Conservation (phyloP, 1,284 basidiomycete genomes). For the Marasmius sp. region DNA sequence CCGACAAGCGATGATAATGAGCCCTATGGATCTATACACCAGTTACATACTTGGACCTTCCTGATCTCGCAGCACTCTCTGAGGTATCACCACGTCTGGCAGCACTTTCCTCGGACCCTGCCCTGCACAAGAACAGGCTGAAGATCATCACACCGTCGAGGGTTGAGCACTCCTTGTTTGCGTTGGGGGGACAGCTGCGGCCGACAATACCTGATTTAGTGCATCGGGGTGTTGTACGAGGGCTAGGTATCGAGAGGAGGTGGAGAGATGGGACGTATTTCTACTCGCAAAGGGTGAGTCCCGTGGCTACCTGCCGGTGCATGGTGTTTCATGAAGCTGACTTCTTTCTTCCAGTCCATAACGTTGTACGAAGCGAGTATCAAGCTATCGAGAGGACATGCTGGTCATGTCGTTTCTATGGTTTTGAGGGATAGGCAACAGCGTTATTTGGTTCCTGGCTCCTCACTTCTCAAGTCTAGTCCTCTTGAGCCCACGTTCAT, state of each 20-base stretch:
- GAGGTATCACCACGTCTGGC: constrained; percentile 45
- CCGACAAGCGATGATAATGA: constrained; percentile 9
- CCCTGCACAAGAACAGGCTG: constrained; percentile 59
- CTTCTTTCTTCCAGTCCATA: constrained; percentile 43
- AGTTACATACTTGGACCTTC: constrained; percentile 72
- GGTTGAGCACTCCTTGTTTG: constrained; percentile 63
- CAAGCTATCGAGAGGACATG: constrained; percentile 47
- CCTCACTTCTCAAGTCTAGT: constrained; percentile 15
- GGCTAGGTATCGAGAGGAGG: constrained; percentile 59
- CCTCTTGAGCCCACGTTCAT: constrained; percentile 24
- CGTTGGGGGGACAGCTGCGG: constrained; percentile 49
- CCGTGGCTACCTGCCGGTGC: constrained; percentile 5
- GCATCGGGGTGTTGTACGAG: constrained; percentile 65
- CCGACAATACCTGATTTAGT: constrained; percentile 66
- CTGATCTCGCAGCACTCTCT: constrained; percentile 58
- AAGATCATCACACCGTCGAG: constrained; percentile 64
- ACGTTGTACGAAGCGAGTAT: constrained; percentile 56
- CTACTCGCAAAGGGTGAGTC: constrained; percentile 56
- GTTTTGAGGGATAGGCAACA: constrained; percentile 31
- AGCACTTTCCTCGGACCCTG: constrained; percentile 54
- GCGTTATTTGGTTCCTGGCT: not conserved
- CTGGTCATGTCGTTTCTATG: constrained; percentile 44
- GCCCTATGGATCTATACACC: not conserved
- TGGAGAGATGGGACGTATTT: constrained; percentile 66
- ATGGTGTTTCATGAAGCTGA: not conserved